Conservation (phyloP, 306 rosid genomes). For the Parietaria judaica region DNA sequence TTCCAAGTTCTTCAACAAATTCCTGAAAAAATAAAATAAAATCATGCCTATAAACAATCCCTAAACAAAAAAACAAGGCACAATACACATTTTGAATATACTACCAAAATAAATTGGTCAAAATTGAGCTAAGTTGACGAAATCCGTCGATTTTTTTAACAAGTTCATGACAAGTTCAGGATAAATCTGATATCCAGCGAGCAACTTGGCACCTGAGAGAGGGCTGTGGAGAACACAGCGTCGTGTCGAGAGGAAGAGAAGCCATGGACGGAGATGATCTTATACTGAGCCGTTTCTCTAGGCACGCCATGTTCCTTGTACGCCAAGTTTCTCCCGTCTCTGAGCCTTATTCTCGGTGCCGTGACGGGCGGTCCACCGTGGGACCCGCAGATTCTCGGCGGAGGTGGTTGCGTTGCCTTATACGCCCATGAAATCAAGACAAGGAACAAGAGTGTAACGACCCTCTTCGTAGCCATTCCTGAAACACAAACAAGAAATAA, state of each 20-base stretch:
- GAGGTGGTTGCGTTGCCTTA: conserved; percentile 26
- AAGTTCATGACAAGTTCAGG: not conserved
- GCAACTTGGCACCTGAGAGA: conserved; percentile 2
- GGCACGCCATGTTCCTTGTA: conserved; percentile 52
- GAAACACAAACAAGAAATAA: no score
- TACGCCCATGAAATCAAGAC: conserved; percentile 12
- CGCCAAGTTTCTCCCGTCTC: conserved; percentile 60
- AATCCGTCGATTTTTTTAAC: not conserved
- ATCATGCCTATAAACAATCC: not conserved
- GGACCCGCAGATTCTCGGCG: conserved; percentile 22
- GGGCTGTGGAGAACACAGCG: not conserved
- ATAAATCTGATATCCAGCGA: not conserved
- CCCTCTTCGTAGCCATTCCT: conserved; percentile 1
- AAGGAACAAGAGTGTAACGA: not conserved
- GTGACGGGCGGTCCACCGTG: conserved; percentile 25
- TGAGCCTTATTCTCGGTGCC: conserved; percentile 44
- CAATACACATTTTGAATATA: not conserved
- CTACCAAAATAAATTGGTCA: not conserved
- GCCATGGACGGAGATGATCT: conserved; percentile 43
- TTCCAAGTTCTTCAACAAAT: conserved; percentile 13
- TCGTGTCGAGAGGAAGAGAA: conserved; percentile 55
- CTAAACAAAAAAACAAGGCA: not conserved
- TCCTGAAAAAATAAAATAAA: conserved; percentile 4
- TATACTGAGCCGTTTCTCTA: conserved; percentile 39
- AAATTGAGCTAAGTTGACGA: no score